A percentile compares a stretch with the other conserved stretches of the same genome.
Evolutionary conservation across 1,139 yeast species (phyloP).

Genomic region (Blastobotrys apis): DNA sequence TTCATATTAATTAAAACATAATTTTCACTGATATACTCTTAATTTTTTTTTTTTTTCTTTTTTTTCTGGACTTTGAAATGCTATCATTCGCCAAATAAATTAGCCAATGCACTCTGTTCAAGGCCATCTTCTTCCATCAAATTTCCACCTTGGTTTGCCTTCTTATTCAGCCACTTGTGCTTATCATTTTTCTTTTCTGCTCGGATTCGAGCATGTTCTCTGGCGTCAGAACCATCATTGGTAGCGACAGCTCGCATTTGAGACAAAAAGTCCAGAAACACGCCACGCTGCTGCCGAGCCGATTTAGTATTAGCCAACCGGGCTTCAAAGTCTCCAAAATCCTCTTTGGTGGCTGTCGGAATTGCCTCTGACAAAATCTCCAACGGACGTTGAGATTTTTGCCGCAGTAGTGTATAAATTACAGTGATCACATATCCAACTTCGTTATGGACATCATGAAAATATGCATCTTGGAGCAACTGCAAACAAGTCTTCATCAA

Average conservation of each 20-base stretch:
- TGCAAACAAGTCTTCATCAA: slow-evolving; percentile 50
- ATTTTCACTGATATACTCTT: too few relatives aligned
- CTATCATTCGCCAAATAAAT: slow-evolving; percentile 19
- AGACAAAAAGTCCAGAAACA: slow-evolving; percentile 60
- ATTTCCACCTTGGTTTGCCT: slow-evolving; percentile 48
- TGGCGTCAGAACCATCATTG: slow-evolving; percentile 34
- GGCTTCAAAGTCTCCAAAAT: slow-evolving; percentile 47
- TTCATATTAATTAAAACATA: too few relatives aligned
- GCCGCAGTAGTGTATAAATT: slow-evolving; percentile 67
- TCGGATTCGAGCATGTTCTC: slow-evolving; percentile 40
- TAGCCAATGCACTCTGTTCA: slow-evolving; percentile 18
- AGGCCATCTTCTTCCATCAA: slow-evolving; percentile 50
- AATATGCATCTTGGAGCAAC: slow-evolving; percentile 70
- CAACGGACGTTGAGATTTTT: slow-evolving; percentile 46
- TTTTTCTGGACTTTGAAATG: background rate
- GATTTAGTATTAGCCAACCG: slow-evolving; percentile 57
- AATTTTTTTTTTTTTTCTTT: too few relatives aligned
- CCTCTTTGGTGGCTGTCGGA: slow-evolving; percentile 37
- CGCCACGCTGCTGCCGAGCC: slow-evolving; percentile 68
- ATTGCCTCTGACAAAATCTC: slow-evolving; percentile 36
- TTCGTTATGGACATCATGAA: slow-evolving; percentile 83
- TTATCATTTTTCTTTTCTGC: slow-evolving; percentile 30
- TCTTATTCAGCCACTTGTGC: slow-evolving; percentile 36
- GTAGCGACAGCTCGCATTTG: slow-evolving; percentile 33
- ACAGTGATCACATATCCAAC: slow-evolving; percentile 85